Evolutionary conservation across 2,329 filamentous ascomycete genomes (phyloP), one percentile per base, ranked within the genome.

Genomic region (Sporothrix inflata): DNA sequence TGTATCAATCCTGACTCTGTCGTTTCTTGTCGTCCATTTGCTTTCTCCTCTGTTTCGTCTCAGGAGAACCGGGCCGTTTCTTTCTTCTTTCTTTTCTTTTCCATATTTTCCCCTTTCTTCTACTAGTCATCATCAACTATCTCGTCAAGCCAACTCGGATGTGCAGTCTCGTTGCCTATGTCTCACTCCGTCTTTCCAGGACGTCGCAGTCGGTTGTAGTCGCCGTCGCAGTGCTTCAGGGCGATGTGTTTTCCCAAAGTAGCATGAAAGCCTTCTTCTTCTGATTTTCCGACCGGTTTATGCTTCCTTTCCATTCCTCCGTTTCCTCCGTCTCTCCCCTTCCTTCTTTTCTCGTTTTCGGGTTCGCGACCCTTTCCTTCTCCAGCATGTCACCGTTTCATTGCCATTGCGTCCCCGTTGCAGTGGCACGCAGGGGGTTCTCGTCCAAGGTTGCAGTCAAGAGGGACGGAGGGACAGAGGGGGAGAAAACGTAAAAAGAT

Each of bases 351-450:
- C 40, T 27, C 60, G 27, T 53, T 38, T 53, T 68, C 63, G 42
- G 24, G 14, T 34, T 67, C 24, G 63, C 45, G 61, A 24, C 24
- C 21, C 40, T 24, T 24, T 21, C 63, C 40, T 47, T 67, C n/a
- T 4, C 47, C 47, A 47, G 24, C 4, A 66, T 53, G 65, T 38
- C 30, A 67, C 45, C 27, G 63, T 67, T 49, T 51, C 63, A 67
- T 67, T 67, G 42, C 45, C 60, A 65, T 27, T 65, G 38, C 60
- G 63, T 67, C 63, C 63, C 63, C 63, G 42, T 67, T 67, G 63
- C 63, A 67, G 45, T 67, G 61, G 40, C 21, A 30, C 42, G 27
- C 60, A 65, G 60, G 60, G 55, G 60, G 11, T 16, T 65, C 8
- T 12, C 12, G 4, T 42, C 38, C 21, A 45, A 21, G 34, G 60